Evolutionary conservation across 257 asterid species (phyloP).

Genomic region (Nicotiana tomentosiformis): DNA sequence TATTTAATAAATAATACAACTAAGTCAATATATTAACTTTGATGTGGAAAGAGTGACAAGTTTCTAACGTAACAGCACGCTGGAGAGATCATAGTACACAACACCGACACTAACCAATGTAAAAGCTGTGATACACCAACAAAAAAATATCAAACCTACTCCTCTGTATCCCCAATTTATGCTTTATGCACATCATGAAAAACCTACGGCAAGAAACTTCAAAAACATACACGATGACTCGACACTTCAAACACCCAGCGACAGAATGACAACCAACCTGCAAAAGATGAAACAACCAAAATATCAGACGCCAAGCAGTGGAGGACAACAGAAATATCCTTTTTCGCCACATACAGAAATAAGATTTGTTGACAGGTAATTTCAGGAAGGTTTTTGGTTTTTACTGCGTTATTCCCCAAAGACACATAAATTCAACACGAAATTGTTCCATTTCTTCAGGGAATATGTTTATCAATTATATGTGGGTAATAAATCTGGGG

Average conservation of each 20-base stretch:
- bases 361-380: no score
- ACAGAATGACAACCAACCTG: not conserved
- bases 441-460: no score
- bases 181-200: slow-evolving; percentile 1
- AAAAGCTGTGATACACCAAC: not conserved
- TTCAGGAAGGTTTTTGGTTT: no score
- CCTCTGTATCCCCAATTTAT: not conserved
- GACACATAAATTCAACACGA: no score
- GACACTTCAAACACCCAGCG: not conserved
- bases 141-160: not conserved
- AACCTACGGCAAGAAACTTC: not conserved
- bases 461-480: no score
- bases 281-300: not conserved
- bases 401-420: no score
- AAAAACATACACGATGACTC: not conserved
- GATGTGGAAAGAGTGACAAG: not conserved
- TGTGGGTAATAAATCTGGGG: no score
- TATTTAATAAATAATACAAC: not conserved
- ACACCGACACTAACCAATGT: not conserved
- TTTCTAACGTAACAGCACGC: not conserved
- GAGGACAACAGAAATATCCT: not conserved
- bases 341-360: not conserved
- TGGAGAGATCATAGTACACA: not conserved
- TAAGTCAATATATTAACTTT: not conserved
- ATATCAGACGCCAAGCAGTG: not conserved